These are phyloP conservation scores for Trypanosoma platydactyli DNA, from an alignment of 208 protist species.

Conservation along the genomic window DNA sequence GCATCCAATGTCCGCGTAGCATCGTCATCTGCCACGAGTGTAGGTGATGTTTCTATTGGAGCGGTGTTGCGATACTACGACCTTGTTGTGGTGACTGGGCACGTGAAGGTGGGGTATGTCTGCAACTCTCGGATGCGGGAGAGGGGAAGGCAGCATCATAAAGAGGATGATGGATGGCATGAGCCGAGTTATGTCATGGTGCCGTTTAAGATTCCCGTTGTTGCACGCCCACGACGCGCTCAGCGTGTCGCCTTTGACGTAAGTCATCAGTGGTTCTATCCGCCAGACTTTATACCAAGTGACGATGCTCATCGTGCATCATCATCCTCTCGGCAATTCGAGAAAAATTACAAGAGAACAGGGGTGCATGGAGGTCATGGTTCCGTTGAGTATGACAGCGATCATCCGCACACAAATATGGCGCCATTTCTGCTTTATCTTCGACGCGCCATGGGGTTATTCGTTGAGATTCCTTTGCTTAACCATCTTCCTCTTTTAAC, in stretches of 20 bases:
- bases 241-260: conserved; percentile 94
- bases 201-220: conserved; percentile 42
- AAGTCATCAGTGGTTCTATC: conserved; percentile 94
- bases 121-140: conserved; percentile 8
- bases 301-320: conserved; percentile 78
- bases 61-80: conserved; percentile 19
- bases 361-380: not conserved
- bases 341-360: not conserved
- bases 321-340: not conserved
- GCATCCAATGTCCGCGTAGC: not conserved
- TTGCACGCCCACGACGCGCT: conserved; percentile 63
- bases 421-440: conserved; percentile 73
- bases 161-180: not conserved
- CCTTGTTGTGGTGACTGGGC: conserved; percentile 23
- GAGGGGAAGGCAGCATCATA: not conserved
- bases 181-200: conserved; percentile 19
- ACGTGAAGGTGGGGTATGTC: conserved; percentile 12
- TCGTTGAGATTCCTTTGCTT: conserved; percentile 38
- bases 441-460: conserved; percentile 36
- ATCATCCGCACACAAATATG: conserved; percentile 97
- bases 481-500: conserved; percentile 37
- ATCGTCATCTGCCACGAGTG: not conserved
- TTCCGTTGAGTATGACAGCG: conserved; percentile 93
- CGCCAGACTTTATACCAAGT: conserved; percentile 91
- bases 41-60: not conserved